Conservation (phyloP, 345 rosid genomes). For the Laguncularia racemosa region DNA sequence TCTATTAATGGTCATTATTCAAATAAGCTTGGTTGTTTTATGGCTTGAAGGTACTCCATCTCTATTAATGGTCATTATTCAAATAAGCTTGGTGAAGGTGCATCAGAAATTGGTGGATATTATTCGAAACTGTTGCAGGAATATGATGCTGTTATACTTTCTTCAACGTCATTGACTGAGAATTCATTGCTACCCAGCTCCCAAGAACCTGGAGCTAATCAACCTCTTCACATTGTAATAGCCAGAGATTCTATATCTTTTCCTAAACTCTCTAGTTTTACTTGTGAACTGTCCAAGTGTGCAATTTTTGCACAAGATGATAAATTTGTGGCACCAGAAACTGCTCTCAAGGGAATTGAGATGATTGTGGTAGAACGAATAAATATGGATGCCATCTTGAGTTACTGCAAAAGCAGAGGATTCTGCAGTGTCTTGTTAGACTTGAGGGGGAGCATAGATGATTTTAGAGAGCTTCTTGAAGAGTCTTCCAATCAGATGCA, state of each 20-base stretch:
- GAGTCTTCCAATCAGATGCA: constrained; percentile 40
- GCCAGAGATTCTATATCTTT: constrained; percentile 19
- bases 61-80: constrained; percentile 50
- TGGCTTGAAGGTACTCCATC: constrained; percentile 52
- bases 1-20: constrained; percentile 50
- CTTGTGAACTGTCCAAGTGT: constrained; percentile 23
- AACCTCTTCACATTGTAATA: constrained; percentile 46
- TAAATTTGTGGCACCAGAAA: constrained; percentile 20
- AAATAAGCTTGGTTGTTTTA: constrained; percentile 27
- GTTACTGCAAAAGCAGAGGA: constrained; percentile 42
- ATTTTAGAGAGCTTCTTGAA: constrained; percentile 44
- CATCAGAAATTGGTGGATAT: constrained; percentile 45
- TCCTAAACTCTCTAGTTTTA: constrained; percentile 19
- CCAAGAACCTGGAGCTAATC: constrained; percentile 51
- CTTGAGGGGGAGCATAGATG: constrained; percentile 38
- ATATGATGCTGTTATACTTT: constrained; percentile 58
- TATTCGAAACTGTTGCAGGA: constrained; percentile 65
- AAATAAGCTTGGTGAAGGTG: constrained; percentile 64
- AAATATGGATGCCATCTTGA: constrained; percentile 38
- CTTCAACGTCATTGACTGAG: constrained; percentile 31
- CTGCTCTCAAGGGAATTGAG: constrained; percentile 25
- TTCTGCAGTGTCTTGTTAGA: constrained; percentile 59
- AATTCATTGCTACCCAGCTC: constrained; percentile 31
- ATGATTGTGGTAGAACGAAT: constrained; percentile 37
- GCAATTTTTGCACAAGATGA: constrained; percentile 33